phyloP scores from a whole-genome alignment of 768 basidiomycete genomes.

The Trametopsis cervina region DNA sequence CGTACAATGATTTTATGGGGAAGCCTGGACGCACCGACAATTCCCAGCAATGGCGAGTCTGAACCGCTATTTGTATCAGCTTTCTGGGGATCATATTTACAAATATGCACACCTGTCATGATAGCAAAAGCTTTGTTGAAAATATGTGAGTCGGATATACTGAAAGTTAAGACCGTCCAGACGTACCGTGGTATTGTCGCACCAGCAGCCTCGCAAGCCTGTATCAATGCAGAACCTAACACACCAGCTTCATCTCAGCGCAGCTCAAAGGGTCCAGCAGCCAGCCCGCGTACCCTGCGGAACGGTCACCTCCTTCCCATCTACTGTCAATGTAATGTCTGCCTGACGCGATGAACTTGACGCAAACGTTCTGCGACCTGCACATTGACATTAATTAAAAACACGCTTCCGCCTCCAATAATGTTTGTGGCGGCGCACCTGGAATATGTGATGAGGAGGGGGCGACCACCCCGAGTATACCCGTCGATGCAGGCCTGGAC shows the following conservation, averaged over 20 bases:
- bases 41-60: constrained; percentile 97
- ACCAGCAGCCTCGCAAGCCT: constrained; percentile 90
- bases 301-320: constrained; percentile 96
- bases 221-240: constrained; percentile 88
- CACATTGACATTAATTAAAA: constrained; percentile 3
- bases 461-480: constrained; percentile 61
- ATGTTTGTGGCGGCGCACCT: constrained; percentile 19
- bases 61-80: too few species aligned
- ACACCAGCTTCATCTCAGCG: constrained; percentile 7
- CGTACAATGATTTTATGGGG: constrained; percentile 4
- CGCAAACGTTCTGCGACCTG: constrained; percentile 57
- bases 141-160: constrained; percentile 6
- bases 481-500: constrained; percentile 46
- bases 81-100: too few species aligned
- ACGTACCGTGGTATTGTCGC: constrained; percentile 70
- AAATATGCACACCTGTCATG: constrained; percentile 60
- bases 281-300: constrained; percentile 65
- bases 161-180: background rate
- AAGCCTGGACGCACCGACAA: constrained; percentile 61
- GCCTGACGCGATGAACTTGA: constrained; percentile 61
- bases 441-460: constrained; percentile 31
- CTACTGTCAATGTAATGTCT: constrained; percentile 88
- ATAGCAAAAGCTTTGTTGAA: constrained; percentile 60
- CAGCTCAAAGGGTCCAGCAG: constrained; percentile 1
- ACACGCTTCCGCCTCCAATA: constrained; percentile 2